These are phyloP conservation scores for Nicotiana sylvestris DNA, from an alignment of 257 asterid genomes.

Conservation along the genomic window DNA sequence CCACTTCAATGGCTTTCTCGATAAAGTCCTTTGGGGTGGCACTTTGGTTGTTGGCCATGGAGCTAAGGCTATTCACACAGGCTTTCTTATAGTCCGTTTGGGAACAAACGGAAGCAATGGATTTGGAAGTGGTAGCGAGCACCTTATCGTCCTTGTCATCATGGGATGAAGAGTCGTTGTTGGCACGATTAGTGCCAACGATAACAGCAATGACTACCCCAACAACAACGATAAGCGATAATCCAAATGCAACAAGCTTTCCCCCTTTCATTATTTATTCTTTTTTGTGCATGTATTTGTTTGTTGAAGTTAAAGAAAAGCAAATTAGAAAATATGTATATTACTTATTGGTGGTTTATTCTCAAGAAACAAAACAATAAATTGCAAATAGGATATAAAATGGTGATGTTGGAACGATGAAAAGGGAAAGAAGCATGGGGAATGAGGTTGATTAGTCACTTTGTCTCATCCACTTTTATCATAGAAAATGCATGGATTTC, in stretches of 20 bases:
- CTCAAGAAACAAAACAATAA: not conserved
- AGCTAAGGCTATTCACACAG: conserved; percentile 27
- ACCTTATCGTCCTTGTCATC: conserved; percentile 3
- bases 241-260: conserved; percentile 17
- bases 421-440: not conserved
- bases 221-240: conserved; percentile 21
- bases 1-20: conserved; percentile 20
- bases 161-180: not conserved
- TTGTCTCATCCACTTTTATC: not conserved
- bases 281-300: not conserved
- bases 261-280: conserved; percentile 11
- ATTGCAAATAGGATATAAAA: not conserved
- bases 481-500: not conserved
- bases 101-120: conserved; percentile 29
- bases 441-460: not conserved
- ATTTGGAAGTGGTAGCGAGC: conserved; percentile 21
- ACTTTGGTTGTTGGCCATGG: conserved; percentile 25
- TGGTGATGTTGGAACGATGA: not conserved
- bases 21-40: conserved; percentile 30
- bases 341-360: not conserved
- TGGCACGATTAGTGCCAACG: conserved; percentile 1
- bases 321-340: not conserved
- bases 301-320: not conserved
- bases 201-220: conserved; percentile 18
- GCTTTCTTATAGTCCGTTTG: conserved; percentile 26